A percentile compares a stretch with the other conserved stretches of the same genome.
Conservation (phyloP, 352 stramenopile genomes). For the Peronospora farinosa region DNA sequence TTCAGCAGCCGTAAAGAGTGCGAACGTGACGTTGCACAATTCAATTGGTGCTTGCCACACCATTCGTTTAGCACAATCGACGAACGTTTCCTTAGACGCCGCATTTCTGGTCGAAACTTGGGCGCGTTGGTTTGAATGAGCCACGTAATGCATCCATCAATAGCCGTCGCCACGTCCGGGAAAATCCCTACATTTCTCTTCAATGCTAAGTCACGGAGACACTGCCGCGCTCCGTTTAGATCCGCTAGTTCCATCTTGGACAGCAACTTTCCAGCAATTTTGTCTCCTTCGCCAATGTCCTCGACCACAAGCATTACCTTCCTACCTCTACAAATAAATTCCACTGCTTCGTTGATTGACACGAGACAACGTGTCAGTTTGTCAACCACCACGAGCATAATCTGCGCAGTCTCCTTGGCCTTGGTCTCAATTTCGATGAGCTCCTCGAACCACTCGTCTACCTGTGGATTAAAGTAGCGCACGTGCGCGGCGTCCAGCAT, state of each 20-base stretch:
- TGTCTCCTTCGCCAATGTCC: conserved; percentile 45
- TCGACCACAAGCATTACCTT: conserved; percentile 79
- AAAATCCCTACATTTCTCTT: conserved; percentile 49
- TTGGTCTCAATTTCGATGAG: conserved; percentile 75
- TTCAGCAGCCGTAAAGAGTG: conserved; percentile 54
- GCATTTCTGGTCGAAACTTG: conserved; percentile 36
- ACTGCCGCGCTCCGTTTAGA: conserved; percentile 75
- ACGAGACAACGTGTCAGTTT: conserved; percentile 73
- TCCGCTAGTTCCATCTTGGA: conserved; percentile 67
- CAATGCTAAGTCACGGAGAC: conserved; percentile 56
- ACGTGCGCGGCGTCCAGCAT: conserved; percentile 59
- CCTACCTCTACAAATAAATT: conserved; percentile 76
- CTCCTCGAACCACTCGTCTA: conserved; percentile 85
- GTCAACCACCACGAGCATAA: conserved; percentile 85
- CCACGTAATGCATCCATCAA: conserved; percentile 44
- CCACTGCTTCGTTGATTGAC: conserved; percentile 83
- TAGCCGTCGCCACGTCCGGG: conserved; percentile 37
- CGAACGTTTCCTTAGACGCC: conserved; percentile 62
- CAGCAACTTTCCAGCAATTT: conserved; percentile 46
- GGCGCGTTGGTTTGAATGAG: conserved; percentile 46
- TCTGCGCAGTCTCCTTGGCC: conserved; percentile 77
- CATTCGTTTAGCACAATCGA: conserved; percentile 72
- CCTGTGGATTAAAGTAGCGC: conserved; percentile 85
- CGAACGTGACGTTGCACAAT: conserved; percentile 51
- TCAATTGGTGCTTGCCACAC: conserved; percentile 46